Percentiles rank a stretch among this genome's conserved stretches.
Evolutionary conservation across 2,329 filamentous ascomycete genomes (phyloP).

Genomic region (Xylariaceae sp.): DNA sequence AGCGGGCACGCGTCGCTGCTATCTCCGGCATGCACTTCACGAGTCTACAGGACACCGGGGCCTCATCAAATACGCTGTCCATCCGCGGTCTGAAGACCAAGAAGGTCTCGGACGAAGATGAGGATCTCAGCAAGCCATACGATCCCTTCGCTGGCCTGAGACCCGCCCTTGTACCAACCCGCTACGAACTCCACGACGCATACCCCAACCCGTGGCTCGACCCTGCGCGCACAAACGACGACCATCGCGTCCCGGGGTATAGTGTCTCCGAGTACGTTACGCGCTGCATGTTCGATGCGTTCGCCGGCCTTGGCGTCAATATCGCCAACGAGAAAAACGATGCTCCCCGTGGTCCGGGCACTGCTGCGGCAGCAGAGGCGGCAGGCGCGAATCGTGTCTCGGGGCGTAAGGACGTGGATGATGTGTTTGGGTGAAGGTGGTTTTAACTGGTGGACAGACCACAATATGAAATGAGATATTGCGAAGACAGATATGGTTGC

Average conservation of each 20-base stretch:
- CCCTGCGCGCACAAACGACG: conserved; percentile 67
- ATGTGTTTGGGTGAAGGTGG: conserved; percentile 47
- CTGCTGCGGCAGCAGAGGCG: conserved; percentile 45
- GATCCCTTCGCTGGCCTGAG: conserved; percentile 83
- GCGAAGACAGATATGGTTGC: no score
- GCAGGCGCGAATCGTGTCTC: conserved; percentile 40
- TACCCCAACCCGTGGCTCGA: conserved; percentile 82
- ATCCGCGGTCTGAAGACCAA: conserved; percentile 83
- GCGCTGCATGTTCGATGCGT: conserved; percentile 84
- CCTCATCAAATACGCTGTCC: conserved; percentile 59
- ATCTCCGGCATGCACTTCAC: conserved; percentile 45
- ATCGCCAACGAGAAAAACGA: conserved; percentile 74
- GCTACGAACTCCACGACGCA: conserved; percentile 69
- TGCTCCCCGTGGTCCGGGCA: conserved; percentile 45
- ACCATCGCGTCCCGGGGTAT: conserved; percentile 81
- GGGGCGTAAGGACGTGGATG: conserved; percentile 57
- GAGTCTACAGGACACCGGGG: conserved; percentile 38
- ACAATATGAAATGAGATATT: no score
- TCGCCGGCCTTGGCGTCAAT: conserved; percentile 87
- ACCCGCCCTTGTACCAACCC: conserved; percentile 61
- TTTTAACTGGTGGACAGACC: no score
- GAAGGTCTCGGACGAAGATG: conserved; percentile 56
- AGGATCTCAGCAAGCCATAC: conserved; percentile 76
- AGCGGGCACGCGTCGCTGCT: conserved; percentile 68
- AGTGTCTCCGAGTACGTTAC: conserved; percentile 81